Evolutionary conservation across 208 protist genomes (phyloP).

Genomic region (Leishmania martiniquensis): DNA sequence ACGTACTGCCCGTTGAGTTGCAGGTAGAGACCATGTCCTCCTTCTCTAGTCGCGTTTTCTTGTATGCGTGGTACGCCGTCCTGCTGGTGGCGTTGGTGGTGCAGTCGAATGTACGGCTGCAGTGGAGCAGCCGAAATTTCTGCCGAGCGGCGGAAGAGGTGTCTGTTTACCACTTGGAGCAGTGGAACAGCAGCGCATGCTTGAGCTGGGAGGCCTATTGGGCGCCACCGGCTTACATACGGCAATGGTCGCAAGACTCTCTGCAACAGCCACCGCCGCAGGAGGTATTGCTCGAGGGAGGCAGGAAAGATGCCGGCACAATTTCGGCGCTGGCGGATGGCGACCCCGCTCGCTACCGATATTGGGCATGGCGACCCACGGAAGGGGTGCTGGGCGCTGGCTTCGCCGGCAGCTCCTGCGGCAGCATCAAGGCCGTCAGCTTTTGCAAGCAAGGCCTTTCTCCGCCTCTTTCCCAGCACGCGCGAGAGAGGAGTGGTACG

Average conservation of each 20-base stretch:
- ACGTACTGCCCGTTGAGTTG: constrained; percentile 40
- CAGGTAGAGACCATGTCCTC: constrained; percentile 81
- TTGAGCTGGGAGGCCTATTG: constrained; percentile 35
- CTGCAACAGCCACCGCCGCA: background rate
- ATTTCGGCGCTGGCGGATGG: background rate
- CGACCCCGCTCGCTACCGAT: background rate
- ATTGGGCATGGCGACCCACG: constrained; percentile 3
- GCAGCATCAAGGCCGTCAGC: background rate
- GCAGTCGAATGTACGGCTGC: constrained; percentile 58
- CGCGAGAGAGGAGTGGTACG: background rate
- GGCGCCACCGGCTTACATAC: constrained; percentile 3
- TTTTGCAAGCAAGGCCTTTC: background rate
- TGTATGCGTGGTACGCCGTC: constrained; percentile 72
- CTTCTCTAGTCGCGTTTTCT: constrained; percentile 44
- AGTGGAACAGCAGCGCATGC: constrained; percentile 59
- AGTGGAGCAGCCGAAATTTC: constrained; percentile 73
- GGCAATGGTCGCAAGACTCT: background rate
- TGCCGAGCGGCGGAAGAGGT: constrained; percentile 43
- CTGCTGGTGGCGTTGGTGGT: constrained; percentile 58
- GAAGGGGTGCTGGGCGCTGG: background rate
- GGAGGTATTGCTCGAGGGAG: background rate
- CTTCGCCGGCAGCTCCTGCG: background rate
- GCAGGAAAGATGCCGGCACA: background rate
- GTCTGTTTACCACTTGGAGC: constrained; percentile 40
- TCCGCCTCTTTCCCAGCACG: background rate